phyloP scores from a whole-genome alignment of 1,284 basidiomycete species.

The Leccinum huronense region DNA sequence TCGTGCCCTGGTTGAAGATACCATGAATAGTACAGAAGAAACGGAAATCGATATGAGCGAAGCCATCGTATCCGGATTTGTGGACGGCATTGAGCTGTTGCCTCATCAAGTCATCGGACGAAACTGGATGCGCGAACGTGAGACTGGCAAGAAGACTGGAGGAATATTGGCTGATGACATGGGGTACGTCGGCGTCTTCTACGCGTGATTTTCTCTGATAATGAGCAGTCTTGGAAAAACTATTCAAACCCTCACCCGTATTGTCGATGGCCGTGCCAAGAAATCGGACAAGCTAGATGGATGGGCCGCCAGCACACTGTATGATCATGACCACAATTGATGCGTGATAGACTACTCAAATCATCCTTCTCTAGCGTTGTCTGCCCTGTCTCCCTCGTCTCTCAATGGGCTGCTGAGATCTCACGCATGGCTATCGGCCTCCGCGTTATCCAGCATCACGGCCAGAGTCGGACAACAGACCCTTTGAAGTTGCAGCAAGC shows the following conservation, averaged over 20 bases:
- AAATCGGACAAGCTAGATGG: constrained; percentile 72
- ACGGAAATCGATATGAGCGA: constrained; percentile 62
- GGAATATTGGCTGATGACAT: constrained; percentile 94
- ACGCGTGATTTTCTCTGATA: constrained; percentile 6
- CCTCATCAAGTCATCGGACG: constrained; percentile 88
- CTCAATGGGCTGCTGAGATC: constrained; percentile 91
- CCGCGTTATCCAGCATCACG: constrained; percentile 81
- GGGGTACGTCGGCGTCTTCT: constrained; percentile 50
- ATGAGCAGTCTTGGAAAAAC: constrained; percentile 82
- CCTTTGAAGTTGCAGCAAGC: constrained; percentile 56
- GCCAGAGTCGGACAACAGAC: constrained; percentile 67
- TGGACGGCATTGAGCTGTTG: constrained; percentile 65
- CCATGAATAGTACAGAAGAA: constrained; percentile 41
- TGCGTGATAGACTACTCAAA: constrained; percentile 18
- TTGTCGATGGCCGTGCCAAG: constrained; percentile 72
- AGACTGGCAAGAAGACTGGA: constrained; percentile 74
- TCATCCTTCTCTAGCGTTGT: constrained; percentile 57
- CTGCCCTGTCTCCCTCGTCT: constrained; percentile 81
- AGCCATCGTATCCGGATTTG: constrained; percentile 71
- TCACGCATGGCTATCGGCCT: constrained; percentile 72
- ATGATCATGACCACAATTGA: constrained; percentile 32
- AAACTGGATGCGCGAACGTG: constrained; percentile 85
- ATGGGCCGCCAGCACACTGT: constrained; percentile 74
- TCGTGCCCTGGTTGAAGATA: constrained; percentile 56
- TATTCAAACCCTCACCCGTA: constrained; percentile 84